Evolutionary conservation across 768 basidiomycete genomes (phyloP).

Genomic region (Panellus pusillus): DNA sequence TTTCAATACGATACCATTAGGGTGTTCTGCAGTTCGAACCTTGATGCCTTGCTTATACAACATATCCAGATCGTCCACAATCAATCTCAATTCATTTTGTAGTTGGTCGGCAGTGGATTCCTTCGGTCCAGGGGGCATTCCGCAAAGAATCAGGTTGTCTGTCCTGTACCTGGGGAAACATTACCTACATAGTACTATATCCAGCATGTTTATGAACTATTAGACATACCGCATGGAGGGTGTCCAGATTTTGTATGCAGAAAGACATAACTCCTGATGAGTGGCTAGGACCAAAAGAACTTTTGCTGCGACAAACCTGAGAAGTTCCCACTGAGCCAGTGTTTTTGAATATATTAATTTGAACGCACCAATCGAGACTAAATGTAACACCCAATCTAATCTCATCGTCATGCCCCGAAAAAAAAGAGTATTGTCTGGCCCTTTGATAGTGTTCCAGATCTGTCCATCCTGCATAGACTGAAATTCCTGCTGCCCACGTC

Average conservation of each 20-base stretch:
- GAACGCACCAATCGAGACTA: conserved; percentile 25
- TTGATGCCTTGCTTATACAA: conserved; percentile 28
- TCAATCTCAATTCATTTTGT: conserved; percentile 24
- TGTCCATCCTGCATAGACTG: conserved; percentile 15
- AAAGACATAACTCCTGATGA: conserved; percentile 25
- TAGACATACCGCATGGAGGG: conserved; percentile 13
- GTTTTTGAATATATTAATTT: no score
- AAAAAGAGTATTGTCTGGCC: conserved; percentile 13
- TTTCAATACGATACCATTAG: conserved; percentile 25
- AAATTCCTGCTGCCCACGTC: not conserved
- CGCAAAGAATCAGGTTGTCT: conserved; percentile 18
- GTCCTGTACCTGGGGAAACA: conserved; percentile 6
- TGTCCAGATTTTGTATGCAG: conserved; percentile 20
- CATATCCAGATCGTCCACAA: conserved; percentile 30
- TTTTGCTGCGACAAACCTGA: conserved; percentile 18
- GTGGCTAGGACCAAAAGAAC: conserved; percentile 21
- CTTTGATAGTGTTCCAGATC: conserved; percentile 20
- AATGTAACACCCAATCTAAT: conserved; percentile 21
- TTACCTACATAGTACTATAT: no score
- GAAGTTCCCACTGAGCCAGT: no score
- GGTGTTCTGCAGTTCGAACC: conserved; percentile 14
- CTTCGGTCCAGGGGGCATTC: conserved; percentile 27
- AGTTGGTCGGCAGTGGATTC: conserved; percentile 29
- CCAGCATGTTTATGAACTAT: no score
- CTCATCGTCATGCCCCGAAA: conserved; percentile 17